phyloP scores from a whole-genome alignment of 306 rosid species.

The Vigna mungo region DNA sequence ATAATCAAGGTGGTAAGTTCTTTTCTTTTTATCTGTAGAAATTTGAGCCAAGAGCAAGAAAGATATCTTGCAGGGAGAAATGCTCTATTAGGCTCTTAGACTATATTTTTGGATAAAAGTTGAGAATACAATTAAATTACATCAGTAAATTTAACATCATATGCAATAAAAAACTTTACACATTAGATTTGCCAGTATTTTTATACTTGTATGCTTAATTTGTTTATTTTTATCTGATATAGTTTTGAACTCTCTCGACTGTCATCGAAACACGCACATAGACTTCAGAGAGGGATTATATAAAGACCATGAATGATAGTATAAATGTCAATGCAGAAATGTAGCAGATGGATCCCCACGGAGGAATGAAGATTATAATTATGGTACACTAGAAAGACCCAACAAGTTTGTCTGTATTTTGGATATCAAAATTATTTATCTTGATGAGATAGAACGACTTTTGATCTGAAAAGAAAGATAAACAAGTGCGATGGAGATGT shows the following conservation, averaged over 20 bases:
- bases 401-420: conserved; percentile 48
- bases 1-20: neutral
- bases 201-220: too few species aligned
- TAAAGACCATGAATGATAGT: conserved; percentile 57
- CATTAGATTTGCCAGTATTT: too few species aligned
- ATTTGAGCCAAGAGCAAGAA: conserved; percentile 54
- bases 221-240: too few species aligned
- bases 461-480: conserved; percentile 42
- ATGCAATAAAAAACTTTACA: too few species aligned
- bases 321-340: conserved; percentile 63
- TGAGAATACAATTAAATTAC: neutral
- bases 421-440: conserved; percentile 46
- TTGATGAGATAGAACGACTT: conserved; percentile 43
- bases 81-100: conserved; percentile 19
- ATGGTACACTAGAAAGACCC: neutral
- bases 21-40: conserved; percentile 43
- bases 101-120: neutral
- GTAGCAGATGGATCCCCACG: conserved; percentile 78
- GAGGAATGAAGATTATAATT: conserved; percentile 61
- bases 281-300: conserved; percentile 44
- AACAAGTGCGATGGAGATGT: conserved; percentile 55
- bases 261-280: too few species aligned
- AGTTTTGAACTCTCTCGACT: too few species aligned
- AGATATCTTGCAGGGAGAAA: conserved; percentile 52
- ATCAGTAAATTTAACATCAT: too few species aligned